Conservation (phyloP, 768 basidiomycete species). For the Lentinula edodes region DNA sequence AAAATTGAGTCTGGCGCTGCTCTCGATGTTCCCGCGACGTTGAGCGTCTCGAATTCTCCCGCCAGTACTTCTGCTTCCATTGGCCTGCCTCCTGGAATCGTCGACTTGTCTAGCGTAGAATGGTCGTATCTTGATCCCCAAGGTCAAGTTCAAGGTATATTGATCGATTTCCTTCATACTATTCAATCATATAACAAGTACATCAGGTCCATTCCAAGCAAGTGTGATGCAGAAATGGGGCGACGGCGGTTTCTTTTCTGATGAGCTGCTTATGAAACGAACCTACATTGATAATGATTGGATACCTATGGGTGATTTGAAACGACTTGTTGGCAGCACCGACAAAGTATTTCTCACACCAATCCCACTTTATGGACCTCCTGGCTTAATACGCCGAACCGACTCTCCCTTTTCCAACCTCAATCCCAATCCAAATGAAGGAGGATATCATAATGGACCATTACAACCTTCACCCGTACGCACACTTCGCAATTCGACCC, state of each 20-base stretch:
- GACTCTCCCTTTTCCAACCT: constrained; percentile 37
- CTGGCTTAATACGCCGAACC: constrained; percentile 45
- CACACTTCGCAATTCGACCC: constrained; percentile 52
- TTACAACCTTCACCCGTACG: constrained; percentile 66
- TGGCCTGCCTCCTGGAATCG: constrained; percentile 39
- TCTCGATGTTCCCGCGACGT: constrained; percentile 7
- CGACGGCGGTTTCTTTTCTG: constrained; percentile 82
- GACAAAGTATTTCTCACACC: constrained; percentile 63
- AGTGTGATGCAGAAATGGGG: constrained; percentile 94
- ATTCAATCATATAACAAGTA: not conserved
- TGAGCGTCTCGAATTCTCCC: constrained; percentile 13
- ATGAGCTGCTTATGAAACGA: constrained; percentile 81
- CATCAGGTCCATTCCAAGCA: constrained; percentile 80
- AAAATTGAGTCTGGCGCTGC: constrained; percentile 11
- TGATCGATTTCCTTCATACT: not conserved
- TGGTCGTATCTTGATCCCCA: constrained; percentile 94
- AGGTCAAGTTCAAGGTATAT: constrained; percentile 84
- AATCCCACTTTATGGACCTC: constrained; percentile 39
- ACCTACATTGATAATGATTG: constrained; percentile 64
- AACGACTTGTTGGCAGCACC: constrained; percentile 39
- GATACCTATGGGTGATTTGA: constrained; percentile 58
- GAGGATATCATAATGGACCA: constrained; percentile 39
- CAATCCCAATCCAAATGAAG: constrained; percentile 23
- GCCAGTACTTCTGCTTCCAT: constrained; percentile 10
- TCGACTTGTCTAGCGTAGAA: constrained; percentile 58